Evolutionary conservation across 129 eudicot species (phyloP), one percentile per base, ranked within the genome.

Genomic region (Rutidosis leptorrhynchoides): DNA sequence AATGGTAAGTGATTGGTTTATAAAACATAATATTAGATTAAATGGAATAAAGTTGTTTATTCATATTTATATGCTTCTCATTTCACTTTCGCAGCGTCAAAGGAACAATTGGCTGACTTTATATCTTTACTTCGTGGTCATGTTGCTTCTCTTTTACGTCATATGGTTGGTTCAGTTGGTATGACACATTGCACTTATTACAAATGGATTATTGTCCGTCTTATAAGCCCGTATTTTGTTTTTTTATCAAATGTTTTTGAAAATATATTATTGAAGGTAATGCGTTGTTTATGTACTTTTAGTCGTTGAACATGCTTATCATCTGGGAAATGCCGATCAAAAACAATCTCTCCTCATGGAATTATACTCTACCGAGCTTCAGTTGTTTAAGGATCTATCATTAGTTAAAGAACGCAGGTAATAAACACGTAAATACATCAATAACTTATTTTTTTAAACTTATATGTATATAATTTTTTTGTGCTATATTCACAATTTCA

Each of bases 121-220:
- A 86, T 93, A 49, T 78, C 93, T 62, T 83, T 89, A 53, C 87
- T 93, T 30, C 96, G 75, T 67, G 96, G 99, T 48, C 95, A 86
- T 82, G 99, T 89, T 81, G 95, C 96, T 82, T 49, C 92, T 64
- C 99, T 89, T 82, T 75, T 93, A 77, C 72, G 95, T 28, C 99
- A 93, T 64, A 84, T 79, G 89, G 99, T 93, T 43, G 96, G 99
- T 45, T 93, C 96, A 56, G 91, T 86, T 76, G 99, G 99, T 93
- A 86, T 55, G 90, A 15, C 51, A 32, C 74, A 48, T 58, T n/a
- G 14, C 52, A 24, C 46, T 73, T 24, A 25, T 73, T 46, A 45
- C 2, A 56, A 64, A 46, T 12, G 20, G 24, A 37, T 42, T 43
- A 42, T 6, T 5, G 1, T 30, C 14, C 4, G 21, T 35, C 53